Evolutionary conservation across 177 flowering plant genomes (phyloP).

Genomic region (Tripterygium wilfordii): DNA sequence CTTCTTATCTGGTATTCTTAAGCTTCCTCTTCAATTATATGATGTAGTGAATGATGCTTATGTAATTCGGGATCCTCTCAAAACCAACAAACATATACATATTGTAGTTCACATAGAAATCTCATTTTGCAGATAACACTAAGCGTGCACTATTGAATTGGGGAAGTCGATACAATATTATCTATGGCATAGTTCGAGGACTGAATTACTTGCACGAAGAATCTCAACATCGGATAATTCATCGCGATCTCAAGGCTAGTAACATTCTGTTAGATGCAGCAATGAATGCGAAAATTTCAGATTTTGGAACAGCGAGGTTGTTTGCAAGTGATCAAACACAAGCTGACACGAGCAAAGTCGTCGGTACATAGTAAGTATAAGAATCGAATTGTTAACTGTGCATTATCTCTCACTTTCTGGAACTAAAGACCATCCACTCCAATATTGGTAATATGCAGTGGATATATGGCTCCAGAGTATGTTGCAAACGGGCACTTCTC

Average conservation of each 20-base stretch:
- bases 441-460: constrained; percentile 5
- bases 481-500: constrained; percentile 12
- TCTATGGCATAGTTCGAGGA: constrained; percentile 45
- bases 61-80: too few relatives aligned
- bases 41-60: too few relatives aligned
- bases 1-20: constrained; percentile 11
- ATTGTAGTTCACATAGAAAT: too few relatives aligned
- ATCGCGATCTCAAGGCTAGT: constrained; percentile 56
- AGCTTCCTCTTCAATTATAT: background rate
- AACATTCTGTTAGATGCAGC: constrained; percentile 49
- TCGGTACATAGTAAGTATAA: constrained; percentile 38
- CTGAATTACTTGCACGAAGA: constrained; percentile 60
- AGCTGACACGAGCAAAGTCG: constrained; percentile 24
- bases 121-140: constrained; percentile 11
- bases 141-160: constrained; percentile 28
- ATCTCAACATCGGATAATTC: constrained; percentile 40
- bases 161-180: constrained; percentile 36
- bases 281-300: constrained; percentile 50
- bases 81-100: too few relatives aligned
- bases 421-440: background rate
- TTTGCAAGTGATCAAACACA: constrained; percentile 23
- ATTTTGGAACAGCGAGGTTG: constrained; percentile 45
- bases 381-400: too few relatives aligned
- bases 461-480: constrained; percentile 19
- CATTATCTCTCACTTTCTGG: too few relatives aligned